Base-by-base conservation (phyloP, 148 eudicot genomes). In the Pouteria glomerata region DNA sequence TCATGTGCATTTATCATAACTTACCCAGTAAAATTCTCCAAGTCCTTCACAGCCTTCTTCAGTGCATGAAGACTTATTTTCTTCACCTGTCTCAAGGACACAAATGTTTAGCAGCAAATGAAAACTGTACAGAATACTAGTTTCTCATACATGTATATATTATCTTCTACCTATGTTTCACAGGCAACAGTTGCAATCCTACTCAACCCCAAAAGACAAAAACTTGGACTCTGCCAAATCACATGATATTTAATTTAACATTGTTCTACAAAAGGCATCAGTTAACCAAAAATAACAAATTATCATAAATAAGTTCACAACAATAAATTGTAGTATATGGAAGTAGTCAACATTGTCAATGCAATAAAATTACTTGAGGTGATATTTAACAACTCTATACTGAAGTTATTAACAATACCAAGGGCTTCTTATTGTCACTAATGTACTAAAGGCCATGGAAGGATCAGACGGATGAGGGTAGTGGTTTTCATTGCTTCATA, bases 41-140 rank as follows among this genome's bases (percentile, higher is more conserved):
- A 62, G 8, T 37, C 58, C 10, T 57, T n/a, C 61, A 81, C 73
- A 31, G 80, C 83, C 2, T 50, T 4, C 24, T 57, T 14, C 64
- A 77, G 64, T 69, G 83, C 83, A 58, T 73, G 69, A 47, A 81
- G 71, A 27, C 48, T 39, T 74, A 81, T 76, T 65, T 77, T 81
- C 75, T 81, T 81, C 53, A 81, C 83, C 83, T 79, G 78, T 52
- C 13, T 58, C 70, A 74, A 29, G 15, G 26, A 26, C 15, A 3
- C 24, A 59, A 24, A 58, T 59, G 30, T 29, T 71, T 39, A 71
- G 66, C 55, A 71, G 8, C 30, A 42, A 15, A 64, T 41, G 12
- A 42, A 42, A 64, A 64, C 18, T 8, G 8, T 44, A 44, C 12
- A 44, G 48, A 44, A 44, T 44, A 44, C 48, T 2, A 15, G 48